phyloP scores from a whole-genome alignment of 2,329 filamentous ascomycete genomes.

The Pestalotiopsis sp. region DNA sequence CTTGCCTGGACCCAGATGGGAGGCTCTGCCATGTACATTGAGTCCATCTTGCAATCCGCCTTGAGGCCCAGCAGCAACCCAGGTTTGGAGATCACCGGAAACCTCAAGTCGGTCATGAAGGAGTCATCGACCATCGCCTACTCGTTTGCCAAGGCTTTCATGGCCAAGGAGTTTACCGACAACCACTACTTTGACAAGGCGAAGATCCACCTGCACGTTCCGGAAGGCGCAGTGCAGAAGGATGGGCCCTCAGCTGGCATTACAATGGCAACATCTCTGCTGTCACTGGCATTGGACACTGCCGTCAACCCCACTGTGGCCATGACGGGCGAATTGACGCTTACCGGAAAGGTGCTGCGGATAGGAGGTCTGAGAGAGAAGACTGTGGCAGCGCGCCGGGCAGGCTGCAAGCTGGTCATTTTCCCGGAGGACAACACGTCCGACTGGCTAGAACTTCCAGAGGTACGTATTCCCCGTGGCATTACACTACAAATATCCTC shows the following conservation, averaged over 20 bases:
- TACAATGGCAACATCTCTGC: conserved; percentile 93
- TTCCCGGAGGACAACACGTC: conserved; percentile 96
- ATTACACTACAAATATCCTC: neutral
- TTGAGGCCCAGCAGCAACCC: conserved; percentile 75
- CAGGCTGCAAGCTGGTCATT: conserved; percentile 89
- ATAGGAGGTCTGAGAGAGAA: conserved; percentile 96
- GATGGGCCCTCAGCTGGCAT: conserved; percentile 93
- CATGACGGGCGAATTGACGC: conserved; percentile 96
- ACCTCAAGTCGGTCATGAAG: conserved; percentile 96
- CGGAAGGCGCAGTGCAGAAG: conserved; percentile 94
- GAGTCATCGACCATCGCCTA: conserved; percentile 95
- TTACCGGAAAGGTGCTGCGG: conserved; percentile 93
- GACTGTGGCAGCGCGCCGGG: conserved; percentile 90
- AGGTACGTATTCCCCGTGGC: conserved; percentile 65
- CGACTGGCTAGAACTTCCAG: conserved; percentile 95
- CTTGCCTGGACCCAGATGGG: conserved; percentile 98
- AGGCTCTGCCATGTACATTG: conserved; percentile 93
- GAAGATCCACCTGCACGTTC: conserved; percentile 92
- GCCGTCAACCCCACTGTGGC: conserved; percentile 84
- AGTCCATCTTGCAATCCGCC: conserved; percentile 89
- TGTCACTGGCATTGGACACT: conserved; percentile 81
- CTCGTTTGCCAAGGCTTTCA: conserved; percentile 88
- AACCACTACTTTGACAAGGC: conserved; percentile 98
- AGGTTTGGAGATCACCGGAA: conserved; percentile 87
- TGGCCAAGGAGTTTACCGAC: conserved; percentile 82